These are phyloP conservation scores for Puccinia hordei DNA, from an alignment of 1,284 basidiomycete species.

Conservation along the genomic window DNA sequence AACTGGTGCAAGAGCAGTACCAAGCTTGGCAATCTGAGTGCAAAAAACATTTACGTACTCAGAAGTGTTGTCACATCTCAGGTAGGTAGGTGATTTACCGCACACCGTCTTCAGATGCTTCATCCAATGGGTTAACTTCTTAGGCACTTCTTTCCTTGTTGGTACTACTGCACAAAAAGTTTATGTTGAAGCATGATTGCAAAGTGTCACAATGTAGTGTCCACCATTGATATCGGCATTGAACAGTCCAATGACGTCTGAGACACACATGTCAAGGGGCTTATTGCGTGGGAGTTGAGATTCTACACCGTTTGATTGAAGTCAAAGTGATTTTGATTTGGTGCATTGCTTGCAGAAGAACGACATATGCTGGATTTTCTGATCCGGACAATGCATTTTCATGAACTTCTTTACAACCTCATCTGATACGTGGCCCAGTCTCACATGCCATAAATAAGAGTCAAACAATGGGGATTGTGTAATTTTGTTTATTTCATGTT, in stretches of 20 bases:
- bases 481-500: background rate
- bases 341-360: constrained; percentile 24
- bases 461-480: background rate
- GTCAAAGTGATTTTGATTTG: background rate
- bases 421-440: constrained; percentile 8
- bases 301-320: background rate
- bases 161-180: background rate
- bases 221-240: too few relatives aligned
- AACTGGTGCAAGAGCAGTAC: background rate
- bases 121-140: background rate
- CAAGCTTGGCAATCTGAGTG: background rate
- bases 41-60: background rate
- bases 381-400: background rate
- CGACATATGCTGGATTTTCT: background rate
- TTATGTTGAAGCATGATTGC: background rate
- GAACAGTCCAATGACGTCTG: background rate
- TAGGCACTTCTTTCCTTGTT: background rate
- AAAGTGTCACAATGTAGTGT: background rate
- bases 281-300: background rate
- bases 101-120: background rate
- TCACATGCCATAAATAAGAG: background rate
- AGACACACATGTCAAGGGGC: background rate
- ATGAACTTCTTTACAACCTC: constrained; percentile 2
- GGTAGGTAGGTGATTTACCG: background rate
- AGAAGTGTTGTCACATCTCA: background rate